These are phyloP conservation scores for Sisymbrium altissimum DNA, from an alignment of 345 rosid genomes.

Conservation along the genomic window DNA sequence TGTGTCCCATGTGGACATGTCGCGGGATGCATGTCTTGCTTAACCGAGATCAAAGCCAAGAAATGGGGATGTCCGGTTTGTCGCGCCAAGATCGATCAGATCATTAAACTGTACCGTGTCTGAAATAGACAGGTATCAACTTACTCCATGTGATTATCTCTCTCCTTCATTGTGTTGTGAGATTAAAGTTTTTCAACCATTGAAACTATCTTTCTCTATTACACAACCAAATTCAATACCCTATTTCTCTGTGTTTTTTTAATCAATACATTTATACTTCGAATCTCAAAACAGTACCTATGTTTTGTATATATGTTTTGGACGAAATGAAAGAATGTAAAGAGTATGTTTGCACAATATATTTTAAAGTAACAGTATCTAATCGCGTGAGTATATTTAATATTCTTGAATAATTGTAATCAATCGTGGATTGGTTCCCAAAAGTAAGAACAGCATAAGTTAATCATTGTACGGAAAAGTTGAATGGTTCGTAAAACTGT, in stretches of 20 bases:
- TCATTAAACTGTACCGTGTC: slow-evolving; percentile 71
- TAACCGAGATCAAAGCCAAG: slow-evolving; percentile 76
- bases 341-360: not conserved
- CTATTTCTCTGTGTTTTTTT: not conserved
- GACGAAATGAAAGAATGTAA: slow-evolving; percentile 17
- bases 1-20: slow-evolving; percentile 99
- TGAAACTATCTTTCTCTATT: slow-evolving; percentile 23
- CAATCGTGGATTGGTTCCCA: slow-evolving; percentile 19
- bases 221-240: not conserved
- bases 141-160: not conserved
- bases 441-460: slow-evolving; percentile 25
- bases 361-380: not conserved
- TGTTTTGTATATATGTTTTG: slow-evolving; percentile 15
- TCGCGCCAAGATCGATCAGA: slow-evolving; percentile 80
- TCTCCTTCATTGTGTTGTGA: slow-evolving; percentile 15
- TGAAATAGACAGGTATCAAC: slow-evolving; percentile 34
- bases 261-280: slow-evolving; percentile 1
- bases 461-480: slow-evolving; percentile 25
- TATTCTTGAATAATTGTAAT: not conserved
- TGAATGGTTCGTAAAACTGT: not conserved
- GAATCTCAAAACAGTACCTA: not conserved
- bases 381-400: not conserved
- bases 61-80: slow-evolving; percentile 96
- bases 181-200: slow-evolving; percentile 6
- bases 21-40: slow-evolving; percentile 92